Percentiles rank a stretch among this genome's conserved stretches.
These are phyloP conservation scores for Peniophora sp. DNA, from an alignment of 1,284 basidiomycete genomes.

Conservation along the genomic window DNA sequence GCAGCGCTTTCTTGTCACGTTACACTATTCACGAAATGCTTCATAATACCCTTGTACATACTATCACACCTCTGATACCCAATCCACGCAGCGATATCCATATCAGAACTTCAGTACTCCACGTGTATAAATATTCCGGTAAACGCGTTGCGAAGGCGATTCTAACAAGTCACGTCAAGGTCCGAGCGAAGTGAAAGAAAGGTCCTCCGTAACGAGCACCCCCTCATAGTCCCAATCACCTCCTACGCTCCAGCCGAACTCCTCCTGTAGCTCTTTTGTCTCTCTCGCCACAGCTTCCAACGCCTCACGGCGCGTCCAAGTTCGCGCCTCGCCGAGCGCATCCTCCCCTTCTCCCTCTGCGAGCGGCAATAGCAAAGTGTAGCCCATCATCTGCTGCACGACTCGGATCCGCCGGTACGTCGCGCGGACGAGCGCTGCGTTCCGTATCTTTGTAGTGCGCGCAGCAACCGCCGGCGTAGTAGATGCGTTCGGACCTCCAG, in stretches of 20 bases:
- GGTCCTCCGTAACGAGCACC: slow-evolving; percentile 18
- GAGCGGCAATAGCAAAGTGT: slow-evolving; percentile 42
- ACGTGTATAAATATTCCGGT: no score
- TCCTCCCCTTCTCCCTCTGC: slow-evolving; percentile 18
- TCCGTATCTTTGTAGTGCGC: slow-evolving; percentile 31
- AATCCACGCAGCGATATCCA: no score
- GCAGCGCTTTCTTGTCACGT: no score
- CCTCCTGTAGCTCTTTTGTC: slow-evolving; percentile 46
- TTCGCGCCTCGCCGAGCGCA: slow-evolving; percentile 23
- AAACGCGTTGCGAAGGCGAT: no score
- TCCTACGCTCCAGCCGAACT: slow-evolving; percentile 39
- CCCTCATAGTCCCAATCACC: slow-evolving; percentile 14
- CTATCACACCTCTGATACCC: no score
- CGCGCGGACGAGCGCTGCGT: slow-evolving; percentile 36
- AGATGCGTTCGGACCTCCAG: slow-evolving; percentile 1
- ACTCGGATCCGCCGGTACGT: slow-evolving; percentile 55
- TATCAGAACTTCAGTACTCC: no score
- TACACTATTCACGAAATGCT: no score
- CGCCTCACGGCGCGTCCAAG: slow-evolving; percentile 50
- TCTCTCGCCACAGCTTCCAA: slow-evolving; percentile 44
- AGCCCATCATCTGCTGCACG: slow-evolving; percentile 57
- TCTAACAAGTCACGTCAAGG: neutral
- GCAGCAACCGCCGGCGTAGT: neutral
- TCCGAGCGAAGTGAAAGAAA: slow-evolving; percentile 14
- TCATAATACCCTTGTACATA: no score